A percentile compares a stretch with the other conserved stretches of the same genome.
These are phyloP conservation scores for Eruca vesicaria DNA, from an alignment of 441 rosid genomes.

Conservation along the genomic window DNA sequence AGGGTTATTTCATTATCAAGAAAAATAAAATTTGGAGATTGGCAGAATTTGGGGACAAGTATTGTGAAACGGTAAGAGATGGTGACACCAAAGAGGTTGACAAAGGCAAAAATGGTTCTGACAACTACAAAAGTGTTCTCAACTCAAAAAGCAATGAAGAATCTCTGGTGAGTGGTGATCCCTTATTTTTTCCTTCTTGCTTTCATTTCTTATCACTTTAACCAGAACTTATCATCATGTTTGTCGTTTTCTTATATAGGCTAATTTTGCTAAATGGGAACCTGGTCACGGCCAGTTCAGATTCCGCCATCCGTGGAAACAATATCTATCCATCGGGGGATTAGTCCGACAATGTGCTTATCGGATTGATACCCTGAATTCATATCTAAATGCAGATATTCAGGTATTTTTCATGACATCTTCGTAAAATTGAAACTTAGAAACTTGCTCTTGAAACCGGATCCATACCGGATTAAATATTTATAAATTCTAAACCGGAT, in stretches of 20 bases:
- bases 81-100: constrained; percentile 32
- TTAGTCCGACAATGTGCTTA: constrained; percentile 38
- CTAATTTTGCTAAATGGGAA: constrained; percentile 79
- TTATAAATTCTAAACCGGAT: no score
- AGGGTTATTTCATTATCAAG: background rate
- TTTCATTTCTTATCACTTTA: background rate
- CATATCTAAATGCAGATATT: constrained; percentile 38
- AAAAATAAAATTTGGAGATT: constrained; percentile 4
- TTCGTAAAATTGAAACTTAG: background rate
- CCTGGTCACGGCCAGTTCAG: constrained; percentile 67
- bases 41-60: constrained; percentile 68
- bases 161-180: constrained; percentile 49
- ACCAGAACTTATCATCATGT: background rate
- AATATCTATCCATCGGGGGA: constrained; percentile 51
- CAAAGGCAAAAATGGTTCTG: constrained; percentile 25
- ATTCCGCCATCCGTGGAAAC: constrained; percentile 76
- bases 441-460: background rate
- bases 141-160: constrained; percentile 65
- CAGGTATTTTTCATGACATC: constrained; percentile 16
- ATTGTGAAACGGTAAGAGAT: constrained; percentile 35
- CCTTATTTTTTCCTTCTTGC: background rate
- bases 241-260: constrained; percentile 39
- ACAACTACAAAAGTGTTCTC: constrained; percentile 56
- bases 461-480: no score
- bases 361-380: constrained; percentile 28